Evolutionary conservation across 2,329 filamentous ascomycete genomes (phyloP).

Genomic region (Ascocoryne sarcoides): DNA sequence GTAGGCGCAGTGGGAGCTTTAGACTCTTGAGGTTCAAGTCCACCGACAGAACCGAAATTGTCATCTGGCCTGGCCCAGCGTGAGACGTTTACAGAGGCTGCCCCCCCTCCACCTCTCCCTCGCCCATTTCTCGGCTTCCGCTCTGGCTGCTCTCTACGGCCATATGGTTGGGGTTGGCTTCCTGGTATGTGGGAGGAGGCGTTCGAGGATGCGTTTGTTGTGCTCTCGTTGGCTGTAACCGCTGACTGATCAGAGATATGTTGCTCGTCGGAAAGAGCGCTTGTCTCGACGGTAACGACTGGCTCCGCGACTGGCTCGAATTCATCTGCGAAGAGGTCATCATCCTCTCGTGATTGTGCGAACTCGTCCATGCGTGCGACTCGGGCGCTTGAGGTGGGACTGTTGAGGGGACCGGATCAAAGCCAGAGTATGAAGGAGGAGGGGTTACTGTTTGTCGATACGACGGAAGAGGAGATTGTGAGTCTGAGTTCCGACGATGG

Average conservation of each 20-base stretch:
- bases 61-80: background rate
- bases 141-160: conserved; percentile 5
- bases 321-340: conserved; percentile 29
- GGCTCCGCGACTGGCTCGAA: conserved; percentile 24
- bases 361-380: conserved; percentile 26
- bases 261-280: background rate
- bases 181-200: background rate
- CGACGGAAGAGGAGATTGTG: too few species aligned
- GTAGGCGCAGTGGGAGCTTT: background rate
- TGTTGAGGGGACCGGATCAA: too few species aligned
- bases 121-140: conserved; percentile 6
- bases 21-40: background rate
- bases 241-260: background rate
- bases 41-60: background rate
- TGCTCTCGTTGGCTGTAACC: background rate
- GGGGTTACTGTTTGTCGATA: too few species aligned
- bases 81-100: conserved; percentile 2
- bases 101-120: conserved; percentile 12
- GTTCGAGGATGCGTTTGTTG: too few species aligned
- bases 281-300: conserved; percentile 12
- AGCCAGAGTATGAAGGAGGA: too few species aligned
- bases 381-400: background rate
- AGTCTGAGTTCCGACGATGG: too few species aligned
- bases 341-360: conserved; percentile 27
- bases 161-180: background rate